Conservation (phyloP, 192 early-diverging fungal genomes). For the Podochytrium sp. region DNA sequence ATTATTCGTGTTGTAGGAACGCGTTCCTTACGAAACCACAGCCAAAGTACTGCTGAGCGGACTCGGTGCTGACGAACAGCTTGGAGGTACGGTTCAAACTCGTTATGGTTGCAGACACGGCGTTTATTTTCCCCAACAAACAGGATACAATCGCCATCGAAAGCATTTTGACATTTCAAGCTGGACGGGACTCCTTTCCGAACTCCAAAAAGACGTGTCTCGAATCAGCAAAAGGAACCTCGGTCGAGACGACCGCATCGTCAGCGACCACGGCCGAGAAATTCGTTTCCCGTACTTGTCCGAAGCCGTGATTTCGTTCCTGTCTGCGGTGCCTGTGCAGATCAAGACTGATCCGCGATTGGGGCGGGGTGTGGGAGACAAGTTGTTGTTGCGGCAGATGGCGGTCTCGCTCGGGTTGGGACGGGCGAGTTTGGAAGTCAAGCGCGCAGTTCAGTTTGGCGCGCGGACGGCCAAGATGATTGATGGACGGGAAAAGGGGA, state of each 20-base stretch:
- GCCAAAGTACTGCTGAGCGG: conserved; percentile 85
- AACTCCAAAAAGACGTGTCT: conserved; percentile 82
- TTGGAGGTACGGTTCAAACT: conserved; percentile 40
- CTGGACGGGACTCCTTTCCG: conserved; percentile 71
- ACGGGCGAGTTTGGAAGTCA: conserved; percentile 71
- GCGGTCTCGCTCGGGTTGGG: conserved; percentile 68
- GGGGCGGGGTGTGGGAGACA: conserved; percentile 84
- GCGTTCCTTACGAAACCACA: conserved; percentile 58
- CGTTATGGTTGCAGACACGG: not conserved
- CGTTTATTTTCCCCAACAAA: conserved; percentile 24
- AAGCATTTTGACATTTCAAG: conserved; percentile 66
- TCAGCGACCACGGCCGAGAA: conserved; percentile 84
- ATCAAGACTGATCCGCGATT: conserved; percentile 84
- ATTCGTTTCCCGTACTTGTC: conserved; percentile 82
- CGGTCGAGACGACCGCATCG: conserved; percentile 91
- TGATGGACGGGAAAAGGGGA: conserved; percentile 38
- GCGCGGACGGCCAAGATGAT: conserved; percentile 94
- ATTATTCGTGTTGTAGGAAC: conserved; percentile 14
- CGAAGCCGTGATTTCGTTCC: conserved; percentile 66
- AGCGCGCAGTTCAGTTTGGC: conserved; percentile 98
- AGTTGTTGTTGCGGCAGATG: conserved; percentile 80
- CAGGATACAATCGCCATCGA: conserved; percentile 88
- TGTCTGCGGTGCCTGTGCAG: conserved; percentile 73
- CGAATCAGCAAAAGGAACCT: conserved; percentile 88
- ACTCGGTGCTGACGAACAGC: conserved; percentile 92